phyloP scores from a whole-genome alignment of 805 yeast species.

The Metschnikowia anglica region DNA sequence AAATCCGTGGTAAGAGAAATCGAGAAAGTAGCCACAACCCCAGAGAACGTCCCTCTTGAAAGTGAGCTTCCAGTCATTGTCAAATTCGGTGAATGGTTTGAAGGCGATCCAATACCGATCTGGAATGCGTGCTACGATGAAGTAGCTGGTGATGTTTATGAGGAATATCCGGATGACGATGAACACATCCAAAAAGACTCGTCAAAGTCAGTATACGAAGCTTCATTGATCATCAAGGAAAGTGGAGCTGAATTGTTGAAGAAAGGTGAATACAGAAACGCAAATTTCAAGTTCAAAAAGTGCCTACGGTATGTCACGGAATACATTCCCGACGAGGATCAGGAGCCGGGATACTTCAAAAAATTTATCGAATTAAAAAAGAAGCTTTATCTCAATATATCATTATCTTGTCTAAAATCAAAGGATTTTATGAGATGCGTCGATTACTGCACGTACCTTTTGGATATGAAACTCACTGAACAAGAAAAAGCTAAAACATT shows the following conservation, averaged over 20 bases:
- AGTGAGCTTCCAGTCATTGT: constrained; percentile 45
- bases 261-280: constrained; percentile 47
- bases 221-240: constrained; percentile 57
- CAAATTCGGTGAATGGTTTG: constrained; percentile 65
- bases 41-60: constrained; percentile 44
- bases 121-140: constrained; percentile 59
- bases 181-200: constrained; percentile 55
- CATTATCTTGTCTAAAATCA: constrained; percentile 52
- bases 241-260: constrained; percentile 65
- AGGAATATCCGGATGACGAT: constrained; percentile 79
- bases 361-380: constrained; percentile 53
- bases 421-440: constrained; percentile 49
- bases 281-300: constrained; percentile 63
- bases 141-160: constrained; percentile 69
- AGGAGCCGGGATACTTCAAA: constrained; percentile 50
- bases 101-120: constrained; percentile 53
- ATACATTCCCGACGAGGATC: constrained; percentile 66
- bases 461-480: constrained; percentile 46
- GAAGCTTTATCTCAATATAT: constrained; percentile 58
- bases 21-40: constrained; percentile 47
- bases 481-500: constrained; percentile 57
- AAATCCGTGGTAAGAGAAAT: constrained; percentile 67
- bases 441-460: constrained; percentile 53
- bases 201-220: constrained; percentile 50
- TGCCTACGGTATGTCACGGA: constrained; percentile 70